Percentiles rank a stretch among this genome's conserved stretches.
These are phyloP conservation scores for Thalassiosira livingstoniorum DNA, from an alignment of 352 stramenopile genomes.

Conservation along the genomic window DNA sequence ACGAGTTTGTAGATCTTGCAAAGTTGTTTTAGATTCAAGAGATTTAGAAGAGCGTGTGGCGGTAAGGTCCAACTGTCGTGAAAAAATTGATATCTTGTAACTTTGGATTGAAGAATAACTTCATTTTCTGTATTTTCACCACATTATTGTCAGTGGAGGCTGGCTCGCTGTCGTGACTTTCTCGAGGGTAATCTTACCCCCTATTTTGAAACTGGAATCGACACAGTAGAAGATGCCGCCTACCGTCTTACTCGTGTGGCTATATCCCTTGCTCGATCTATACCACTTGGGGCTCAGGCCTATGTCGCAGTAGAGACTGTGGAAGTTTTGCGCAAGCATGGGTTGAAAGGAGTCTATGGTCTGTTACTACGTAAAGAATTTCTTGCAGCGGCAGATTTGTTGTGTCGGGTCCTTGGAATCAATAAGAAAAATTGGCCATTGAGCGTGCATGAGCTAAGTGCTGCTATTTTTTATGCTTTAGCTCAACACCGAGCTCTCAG, in stretches of 20 bases:
- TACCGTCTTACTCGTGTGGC: conserved; percentile 71
- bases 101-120: neutral
- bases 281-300: conserved; percentile 81
- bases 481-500: conserved; percentile 84
- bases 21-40: conserved; percentile 78
- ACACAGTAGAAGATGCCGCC: conserved; percentile 78
- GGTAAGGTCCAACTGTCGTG: conserved; percentile 14
- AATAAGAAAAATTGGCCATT: conserved; percentile 83
- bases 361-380: conserved; percentile 88
- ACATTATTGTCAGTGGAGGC: conserved; percentile 64
- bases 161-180: conserved; percentile 84
- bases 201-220: conserved; percentile 87
- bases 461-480: conserved; percentile 89
- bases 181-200: conserved; percentile 71
- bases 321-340: conserved; percentile 87
- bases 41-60: conserved; percentile 83
- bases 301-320: conserved; percentile 86
- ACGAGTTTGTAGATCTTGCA: conserved; percentile 81
- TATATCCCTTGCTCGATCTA: conserved; percentile 73
- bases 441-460: conserved; percentile 86
- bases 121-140: neutral
- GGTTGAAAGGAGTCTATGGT: conserved; percentile 86
- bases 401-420: conserved; percentile 82
- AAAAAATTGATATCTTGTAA: neutral
- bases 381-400: conserved; percentile 85